A percentile compares a stretch with the other conserved stretches of the same genome.
These are phyloP conservation scores for Calycina herbarum DNA, from an alignment of 2,329 filamentous ascomycete genomes.

Conservation along the genomic window DNA sequence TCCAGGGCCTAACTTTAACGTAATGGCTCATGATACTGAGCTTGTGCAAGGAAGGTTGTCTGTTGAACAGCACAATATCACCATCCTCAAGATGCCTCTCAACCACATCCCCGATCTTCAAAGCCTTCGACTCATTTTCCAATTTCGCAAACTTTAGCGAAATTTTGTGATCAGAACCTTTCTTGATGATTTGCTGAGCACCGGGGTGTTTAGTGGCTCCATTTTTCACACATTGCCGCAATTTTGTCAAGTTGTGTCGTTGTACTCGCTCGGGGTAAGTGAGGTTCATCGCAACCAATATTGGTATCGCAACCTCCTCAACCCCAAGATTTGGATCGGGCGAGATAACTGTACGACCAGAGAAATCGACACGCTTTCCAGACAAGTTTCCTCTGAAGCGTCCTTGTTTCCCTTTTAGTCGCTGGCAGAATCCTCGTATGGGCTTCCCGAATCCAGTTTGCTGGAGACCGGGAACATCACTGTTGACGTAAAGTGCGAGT, in stretches of 20 bases:
- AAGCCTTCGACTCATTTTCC: conserved; percentile 67
- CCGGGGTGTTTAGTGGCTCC: conserved; percentile 82
- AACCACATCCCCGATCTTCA: conserved; percentile 83
- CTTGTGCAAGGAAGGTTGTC: conserved; percentile 96
- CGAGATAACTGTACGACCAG: conserved; percentile 94
- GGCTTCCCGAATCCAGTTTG: conserved; percentile 84
- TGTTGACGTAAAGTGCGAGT: conserved; percentile 97
- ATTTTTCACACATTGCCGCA: conserved; percentile 71
- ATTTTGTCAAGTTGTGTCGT: conserved; percentile 79
- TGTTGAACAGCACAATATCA: conserved; percentile 96
- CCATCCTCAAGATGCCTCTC: conserved; percentile 94
- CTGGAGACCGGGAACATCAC: conserved; percentile 88
- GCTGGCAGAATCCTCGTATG: conserved; percentile 91
- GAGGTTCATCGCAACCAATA: conserved; percentile 90
- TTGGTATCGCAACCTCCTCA: conserved; percentile 89
- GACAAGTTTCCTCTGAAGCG: conserved; percentile 96
- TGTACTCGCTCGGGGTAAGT: conserved; percentile 92
- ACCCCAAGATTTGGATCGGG: conserved; percentile 93
- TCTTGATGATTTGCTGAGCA: conserved; percentile 78
- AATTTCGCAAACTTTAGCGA: conserved; percentile 75
- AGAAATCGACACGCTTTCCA: conserved; percentile 98
- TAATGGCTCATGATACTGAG: conserved; percentile 97
- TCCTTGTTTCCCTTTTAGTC: conserved; percentile 95
- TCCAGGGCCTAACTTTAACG: conserved; percentile 89
- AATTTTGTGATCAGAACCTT: conserved; percentile 67